Evolutionary conservation across 192 early-diverging fungal genomes (phyloP), one percentile per base, ranked within the genome.

Genomic region (Rhizoclosmatium globosum): DNA sequence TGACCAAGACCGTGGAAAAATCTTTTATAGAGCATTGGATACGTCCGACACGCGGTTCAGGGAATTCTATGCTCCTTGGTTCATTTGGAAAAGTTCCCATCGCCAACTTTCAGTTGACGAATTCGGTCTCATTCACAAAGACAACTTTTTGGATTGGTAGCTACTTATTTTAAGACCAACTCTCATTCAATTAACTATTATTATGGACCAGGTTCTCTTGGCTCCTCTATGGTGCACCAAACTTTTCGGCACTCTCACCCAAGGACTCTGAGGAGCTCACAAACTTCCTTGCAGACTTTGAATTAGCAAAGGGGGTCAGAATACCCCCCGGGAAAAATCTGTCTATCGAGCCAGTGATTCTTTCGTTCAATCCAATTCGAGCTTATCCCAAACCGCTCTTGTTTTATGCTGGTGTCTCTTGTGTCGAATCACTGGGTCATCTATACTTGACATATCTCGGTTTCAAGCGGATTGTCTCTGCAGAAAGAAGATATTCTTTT

Each of bases 321-420:
- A 67, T 80, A 3, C 71, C 65, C 47, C 62, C 79, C 1, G 79
- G 79, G 4, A 17, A 62, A 39, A 80, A 80, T 72, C 17, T 11
- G 41, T 23, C 31, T 2, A 80, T 80, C 46, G 38, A 15, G 13
- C 65, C 79, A 19, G 31, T 76, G 41, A 64, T 64, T 57, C 45
- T 80, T 19, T 48, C 53, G 50, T 80, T 47, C 66, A 80, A 80
- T 57, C 64, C 61, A 2, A 23, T 80, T 19, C 50, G 75, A 47
- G 79, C 79, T 4, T 65, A 56, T 53, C 72, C 79, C 13, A 80
- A 80, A 60, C 79, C 79, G n/a, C 39, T 80, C 41, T 42, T 62
- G 23, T 23, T 80, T 17, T 80, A 80, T 61, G 21, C 57, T 13
- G 19, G 31, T 56, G 56, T 80, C 21, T 68, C 47, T 39, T 19